Percentiles rank a stretch among this genome's conserved stretches.
Conservation (phyloP, 2,329 filamentous ascomycete genomes). For the Fusarium subtropicale region DNA sequence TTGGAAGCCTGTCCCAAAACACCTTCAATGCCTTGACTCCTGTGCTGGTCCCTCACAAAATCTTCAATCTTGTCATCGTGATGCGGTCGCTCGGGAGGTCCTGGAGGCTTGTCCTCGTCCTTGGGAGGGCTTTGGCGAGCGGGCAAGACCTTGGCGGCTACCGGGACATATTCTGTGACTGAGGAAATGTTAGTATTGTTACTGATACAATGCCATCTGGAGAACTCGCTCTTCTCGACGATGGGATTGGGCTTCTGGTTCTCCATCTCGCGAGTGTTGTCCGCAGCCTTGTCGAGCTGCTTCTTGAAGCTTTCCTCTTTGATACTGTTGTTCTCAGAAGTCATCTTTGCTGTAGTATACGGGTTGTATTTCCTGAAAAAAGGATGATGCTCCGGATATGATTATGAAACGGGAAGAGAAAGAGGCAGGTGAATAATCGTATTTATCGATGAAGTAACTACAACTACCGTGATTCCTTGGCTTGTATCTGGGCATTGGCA, state of each 20-base stretch:
- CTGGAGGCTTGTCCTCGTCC: conserved; percentile 41
- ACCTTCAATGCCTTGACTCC: conserved; percentile 55
- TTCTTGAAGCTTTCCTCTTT: conserved; percentile 55
- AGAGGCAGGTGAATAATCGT: conserved; percentile 11
- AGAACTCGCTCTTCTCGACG: conserved; percentile 57
- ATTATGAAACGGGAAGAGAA: conserved; percentile 2
- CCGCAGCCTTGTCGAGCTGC: conserved; percentile 58
- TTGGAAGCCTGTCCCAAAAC: conserved; percentile 34
- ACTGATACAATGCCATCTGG: too few relatives aligned
- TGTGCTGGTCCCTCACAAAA: conserved; percentile 65
- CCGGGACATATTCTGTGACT: conserved; percentile 60
- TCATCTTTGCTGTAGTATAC: conserved; percentile 23
- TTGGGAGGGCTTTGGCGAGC: conserved; percentile 46
- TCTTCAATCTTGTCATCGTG: conserved; percentile 64
- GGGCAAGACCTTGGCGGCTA: conserved; percentile 56
- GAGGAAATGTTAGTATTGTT: conserved; percentile 18
- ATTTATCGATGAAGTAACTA: conserved; percentile 6
- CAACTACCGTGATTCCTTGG: conserved; percentile 30
- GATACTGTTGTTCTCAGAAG: conserved; percentile 22
- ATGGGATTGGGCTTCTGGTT: conserved; percentile 51
- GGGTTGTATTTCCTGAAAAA: conserved; percentile 14
- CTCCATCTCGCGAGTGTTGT: conserved; percentile 48
- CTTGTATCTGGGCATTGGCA: conserved; percentile 31
- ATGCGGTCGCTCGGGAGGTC: conserved; percentile 57
- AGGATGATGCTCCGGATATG: conserved; percentile 10